phyloP scores from a whole-genome alignment of 495 filamentous ascomycete genomes.

The Tuber microsphaerosporum region DNA sequence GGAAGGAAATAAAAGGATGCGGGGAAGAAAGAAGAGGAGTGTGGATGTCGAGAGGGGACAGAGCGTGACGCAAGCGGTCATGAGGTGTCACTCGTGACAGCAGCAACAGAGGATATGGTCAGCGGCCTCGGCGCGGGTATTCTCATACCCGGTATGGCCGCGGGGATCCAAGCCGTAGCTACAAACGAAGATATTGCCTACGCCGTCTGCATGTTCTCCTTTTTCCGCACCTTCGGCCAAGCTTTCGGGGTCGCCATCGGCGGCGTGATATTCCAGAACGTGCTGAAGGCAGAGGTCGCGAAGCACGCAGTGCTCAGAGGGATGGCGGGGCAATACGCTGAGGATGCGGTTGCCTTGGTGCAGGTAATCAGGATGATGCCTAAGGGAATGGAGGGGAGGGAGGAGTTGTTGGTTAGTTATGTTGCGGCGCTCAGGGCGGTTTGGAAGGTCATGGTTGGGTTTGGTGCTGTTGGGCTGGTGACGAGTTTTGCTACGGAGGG shows the following conservation, averaged over 20 bases:
- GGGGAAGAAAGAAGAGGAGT: too few relatives aligned
- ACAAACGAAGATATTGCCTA: slow-evolving; percentile 50
- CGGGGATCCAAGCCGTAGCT: slow-evolving; percentile 48
- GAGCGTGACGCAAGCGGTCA: too few relatives aligned
- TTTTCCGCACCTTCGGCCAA: slow-evolving; percentile 55
- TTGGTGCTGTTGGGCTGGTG: slow-evolving; percentile 49
- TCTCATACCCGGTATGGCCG: slow-evolving; percentile 50
- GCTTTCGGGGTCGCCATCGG: slow-evolving; percentile 50
- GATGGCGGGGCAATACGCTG: slow-evolving; percentile 48
- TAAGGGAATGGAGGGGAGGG: slow-evolving; percentile 45
- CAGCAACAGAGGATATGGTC: too few relatives aligned
- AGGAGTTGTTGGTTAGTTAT: slow-evolving; percentile 50
- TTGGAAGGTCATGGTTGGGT: slow-evolving; percentile 53
- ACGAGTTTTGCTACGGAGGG: slow-evolving; percentile 50
- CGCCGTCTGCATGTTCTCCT: slow-evolving; percentile 54
- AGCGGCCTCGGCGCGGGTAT: slow-evolving; percentile 54
- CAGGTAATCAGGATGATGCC: slow-evolving; percentile 54
- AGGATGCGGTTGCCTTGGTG: slow-evolving; percentile 56
- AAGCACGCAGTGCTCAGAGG: slow-evolving; percentile 45
- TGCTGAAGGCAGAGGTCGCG: slow-evolving; percentile 48
- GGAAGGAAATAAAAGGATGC: too few relatives aligned
- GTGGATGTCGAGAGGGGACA: too few relatives aligned
- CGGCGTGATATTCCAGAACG: slow-evolving; percentile 56
- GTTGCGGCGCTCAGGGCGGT: slow-evolving; percentile 53
- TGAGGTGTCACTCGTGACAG: too few relatives aligned